phyloP scores from a whole-genome alignment of 495 filamentous ascomycete genomes.

The Trichoderma asperelloides region DNA sequence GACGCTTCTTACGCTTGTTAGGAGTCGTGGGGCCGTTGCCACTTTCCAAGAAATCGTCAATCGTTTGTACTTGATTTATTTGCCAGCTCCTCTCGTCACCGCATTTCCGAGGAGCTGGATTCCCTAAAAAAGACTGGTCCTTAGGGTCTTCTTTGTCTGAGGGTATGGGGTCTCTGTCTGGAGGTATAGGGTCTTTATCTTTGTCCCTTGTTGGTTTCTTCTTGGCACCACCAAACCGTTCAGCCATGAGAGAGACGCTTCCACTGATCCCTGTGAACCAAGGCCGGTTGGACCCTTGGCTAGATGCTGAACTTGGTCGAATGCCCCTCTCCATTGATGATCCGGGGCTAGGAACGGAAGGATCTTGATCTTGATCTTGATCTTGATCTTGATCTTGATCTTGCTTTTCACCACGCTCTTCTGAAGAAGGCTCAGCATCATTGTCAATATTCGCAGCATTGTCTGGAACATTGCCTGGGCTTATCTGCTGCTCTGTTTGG shows the following conservation, averaged over 20 bases:
- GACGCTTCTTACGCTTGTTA: neutral
- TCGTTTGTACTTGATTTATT: neutral
- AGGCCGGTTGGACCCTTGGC: neutral
- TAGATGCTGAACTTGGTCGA: neutral
- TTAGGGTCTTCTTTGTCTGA: neutral
- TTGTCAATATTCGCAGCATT: neutral
- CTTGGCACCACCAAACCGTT: neutral
- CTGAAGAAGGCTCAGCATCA: no score
- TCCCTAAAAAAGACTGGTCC: slow-evolving; percentile 5
- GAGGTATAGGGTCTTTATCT: neutral
- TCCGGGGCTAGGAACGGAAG: neutral
- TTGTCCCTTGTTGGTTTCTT: neutral
- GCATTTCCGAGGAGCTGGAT: slow-evolving; percentile 6
- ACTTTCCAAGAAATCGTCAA: neutral
- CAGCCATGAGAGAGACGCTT: neutral
- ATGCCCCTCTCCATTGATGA: neutral
- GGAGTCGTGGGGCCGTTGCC: neutral
- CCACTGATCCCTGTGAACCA: neutral
- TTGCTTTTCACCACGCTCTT: neutral
- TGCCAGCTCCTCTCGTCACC: slow-evolving; percentile 6
- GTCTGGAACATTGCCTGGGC: neutral
- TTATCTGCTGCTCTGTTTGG: neutral
- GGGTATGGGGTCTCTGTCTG: neutral
- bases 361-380: neutral
- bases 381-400: neutral